Conservation (phyloP, 1,284 basidiomycete species). For the Cerrena zonata region DNA sequence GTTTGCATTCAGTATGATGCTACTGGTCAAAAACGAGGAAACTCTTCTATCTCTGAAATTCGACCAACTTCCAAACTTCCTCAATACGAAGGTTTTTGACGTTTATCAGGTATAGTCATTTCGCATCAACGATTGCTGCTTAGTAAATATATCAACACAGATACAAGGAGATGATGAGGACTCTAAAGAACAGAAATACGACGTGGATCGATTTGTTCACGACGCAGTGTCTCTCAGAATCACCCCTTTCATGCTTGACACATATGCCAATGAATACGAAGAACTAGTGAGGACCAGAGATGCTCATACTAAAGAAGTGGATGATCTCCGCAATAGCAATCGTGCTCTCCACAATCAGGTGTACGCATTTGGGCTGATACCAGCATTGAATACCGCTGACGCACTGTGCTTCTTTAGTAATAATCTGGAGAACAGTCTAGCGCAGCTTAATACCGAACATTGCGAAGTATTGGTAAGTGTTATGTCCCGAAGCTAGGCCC, state of each 20-base stretch:
- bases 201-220: slow-evolving; percentile 76
- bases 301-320: slow-evolving; percentile 76
- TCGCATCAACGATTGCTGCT: slow-evolving; percentile 1
- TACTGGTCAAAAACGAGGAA: slow-evolving; percentile 87
- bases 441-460: slow-evolving; percentile 77
- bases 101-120: slow-evolving; percentile 54
- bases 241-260: slow-evolving; percentile 87
- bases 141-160: slow-evolving; percentile 16
- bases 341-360: slow-evolving; percentile 73
- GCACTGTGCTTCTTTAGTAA: slow-evolving; percentile 46
- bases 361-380: slow-evolving; percentile 39
- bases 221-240: slow-evolving; percentile 81
- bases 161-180: slow-evolving; percentile 26
- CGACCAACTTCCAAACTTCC: slow-evolving; percentile 78
- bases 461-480: slow-evolving; percentile 62
- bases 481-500: too few species aligned
- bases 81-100: slow-evolving; percentile 81
- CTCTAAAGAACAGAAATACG: slow-evolving; percentile 38
- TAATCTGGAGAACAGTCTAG: slow-evolving; percentile 68
- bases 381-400: not conserved
- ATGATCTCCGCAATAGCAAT: slow-evolving; percentile 74
- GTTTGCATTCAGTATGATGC: slow-evolving; percentile 87
- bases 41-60: slow-evolving; percentile 75
- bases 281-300: slow-evolving; percentile 65
- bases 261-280: slow-evolving; percentile 82